Percentiles rank a stretch among this genome's conserved stretches.
phyloP scores from a whole-genome alignment of 2,329 filamentous ascomycete species.

The Penicillium sp. region DNA sequence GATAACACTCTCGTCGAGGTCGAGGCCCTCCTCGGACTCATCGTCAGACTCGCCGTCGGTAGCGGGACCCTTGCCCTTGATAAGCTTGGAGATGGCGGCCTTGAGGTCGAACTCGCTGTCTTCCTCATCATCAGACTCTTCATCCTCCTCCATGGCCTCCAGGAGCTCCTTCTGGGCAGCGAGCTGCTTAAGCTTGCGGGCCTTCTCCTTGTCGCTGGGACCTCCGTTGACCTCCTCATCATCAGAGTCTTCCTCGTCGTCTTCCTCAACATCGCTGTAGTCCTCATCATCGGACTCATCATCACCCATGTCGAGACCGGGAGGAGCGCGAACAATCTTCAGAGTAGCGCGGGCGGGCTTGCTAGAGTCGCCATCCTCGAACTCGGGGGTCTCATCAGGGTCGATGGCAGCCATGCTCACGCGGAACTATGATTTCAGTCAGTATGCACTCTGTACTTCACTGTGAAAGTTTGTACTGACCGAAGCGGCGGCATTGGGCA shows the following conservation, averaged over 20 bases:
- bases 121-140: conserved; percentile 55
- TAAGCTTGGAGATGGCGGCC: conserved; percentile 54
- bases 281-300: conserved; percentile 53
- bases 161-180: conserved; percentile 76
- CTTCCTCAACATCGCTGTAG: conserved; percentile 43
- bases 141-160: conserved; percentile 60
- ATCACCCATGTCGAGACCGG: conserved; percentile 54
- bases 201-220: conserved; percentile 86
- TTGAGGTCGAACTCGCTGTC: conserved; percentile 59
- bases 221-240: conserved; percentile 81
- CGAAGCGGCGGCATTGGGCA: conserved; percentile 75
- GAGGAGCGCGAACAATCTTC: conserved; percentile 78
- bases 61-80: conserved; percentile 68
- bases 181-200: conserved; percentile 78
- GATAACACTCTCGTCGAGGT: conserved; percentile 85
- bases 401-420: conserved; percentile 99
- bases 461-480: conserved; percentile 55
- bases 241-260: conserved; percentile 51
- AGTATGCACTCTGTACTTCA: neutral
- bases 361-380: conserved; percentile 61
- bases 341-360: conserved; percentile 75
- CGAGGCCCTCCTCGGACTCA: conserved; percentile 55
- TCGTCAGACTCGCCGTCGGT: conserved; percentile 61
- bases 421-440: conserved; percentile 65
- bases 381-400: conserved; percentile 71